Evolutionary conservation across 2,329 filamentous ascomycete genomes (phyloP), one percentile per base, ranked within the genome.

Genomic region (Apiospora arundinis): DNA sequence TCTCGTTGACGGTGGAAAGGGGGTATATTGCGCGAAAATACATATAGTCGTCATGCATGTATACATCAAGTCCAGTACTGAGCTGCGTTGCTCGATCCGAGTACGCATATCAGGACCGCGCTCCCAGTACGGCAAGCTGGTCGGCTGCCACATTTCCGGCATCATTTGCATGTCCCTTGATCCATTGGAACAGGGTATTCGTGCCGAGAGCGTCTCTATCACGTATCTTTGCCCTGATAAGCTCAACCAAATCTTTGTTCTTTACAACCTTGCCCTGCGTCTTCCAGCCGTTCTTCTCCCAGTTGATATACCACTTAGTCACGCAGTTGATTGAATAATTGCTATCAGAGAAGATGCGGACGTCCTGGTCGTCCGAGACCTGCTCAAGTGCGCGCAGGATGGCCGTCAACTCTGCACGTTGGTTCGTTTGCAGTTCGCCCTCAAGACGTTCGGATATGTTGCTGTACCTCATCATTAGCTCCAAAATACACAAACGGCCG

Each of bases 401-500:
- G 9, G 95, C 96, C 32, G 93, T 95, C 72, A 99, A 86, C 83
- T 99, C 96, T n/a, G 95, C 96, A 3, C 96, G 93, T 81, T 98
- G 94, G 80, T 99, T 99, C 0, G 96, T 98, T 82, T 98, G 96
- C 12, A 87, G 86, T 21, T 87, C 85, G 68, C 94, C 94, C 69
- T 86, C 82, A 2, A 98, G 88, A 4, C 91, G 90, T 81, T 97
- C 95, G 16, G 93, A 93, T 32, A 97, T 80, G 78, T 91, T 92
- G 74, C 86, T 88, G 70, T 32, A 32, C 18, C 5, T 67, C n/a
- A 9, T 25, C 23, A 72, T 78, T 72, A 80, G 56, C 56, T 73
- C 67, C 72, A 23, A 23, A 14, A 25, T 37, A 28, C 32, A 9
- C 46, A 40, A 21, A n/a, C 6, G 21, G 67, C 2, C 44, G 25